These are phyloP conservation scores for Scutellaria baicalensis DNA, from an alignment of 257 asterid genomes.

Conservation along the genomic window DNA sequence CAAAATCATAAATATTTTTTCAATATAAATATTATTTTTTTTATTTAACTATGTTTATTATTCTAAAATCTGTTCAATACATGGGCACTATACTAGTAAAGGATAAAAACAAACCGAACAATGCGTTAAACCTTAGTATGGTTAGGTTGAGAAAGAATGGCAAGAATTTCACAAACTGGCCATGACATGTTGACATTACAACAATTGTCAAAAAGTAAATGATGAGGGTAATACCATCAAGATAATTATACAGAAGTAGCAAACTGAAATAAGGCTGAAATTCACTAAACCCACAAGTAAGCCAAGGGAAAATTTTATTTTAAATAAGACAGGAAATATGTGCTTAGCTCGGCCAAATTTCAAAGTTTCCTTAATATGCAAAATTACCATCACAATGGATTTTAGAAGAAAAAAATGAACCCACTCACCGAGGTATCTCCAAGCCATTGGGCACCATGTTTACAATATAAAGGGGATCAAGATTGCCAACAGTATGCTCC, in stretches of 20 bases:
- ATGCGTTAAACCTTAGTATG: no score
- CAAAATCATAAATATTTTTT: no score
- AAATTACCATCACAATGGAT: slow-evolving; percentile 6
- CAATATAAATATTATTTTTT: no score
- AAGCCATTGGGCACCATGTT: slow-evolving; percentile 90
- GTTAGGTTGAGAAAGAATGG: neutral
- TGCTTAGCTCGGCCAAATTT: neutral
- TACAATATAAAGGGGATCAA: slow-evolving; percentile 93
- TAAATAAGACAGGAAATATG: no score
- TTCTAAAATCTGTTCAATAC: no score
- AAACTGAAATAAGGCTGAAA: slow-evolving; percentile 1
- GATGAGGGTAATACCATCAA: neutral
- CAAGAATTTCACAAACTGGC: neutral
- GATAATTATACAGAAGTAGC: neutral
- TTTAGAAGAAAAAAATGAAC: neutral
- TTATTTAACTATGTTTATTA: no score
- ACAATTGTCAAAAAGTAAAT: neutral
- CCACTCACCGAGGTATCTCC: slow-evolving; percentile 89
- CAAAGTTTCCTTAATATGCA: neutral
- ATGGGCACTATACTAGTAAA: no score
- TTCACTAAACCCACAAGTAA: neutral
- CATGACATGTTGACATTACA: neutral
- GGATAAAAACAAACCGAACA: neutral
- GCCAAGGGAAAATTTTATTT: neutral
- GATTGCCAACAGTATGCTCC: slow-evolving; percentile 99